A percentile compares a stretch with the other conserved stretches of the same genome.
phyloP scores from a whole-genome alignment of 805 yeast genomes.

The Brettanomyces anomalus region DNA sequence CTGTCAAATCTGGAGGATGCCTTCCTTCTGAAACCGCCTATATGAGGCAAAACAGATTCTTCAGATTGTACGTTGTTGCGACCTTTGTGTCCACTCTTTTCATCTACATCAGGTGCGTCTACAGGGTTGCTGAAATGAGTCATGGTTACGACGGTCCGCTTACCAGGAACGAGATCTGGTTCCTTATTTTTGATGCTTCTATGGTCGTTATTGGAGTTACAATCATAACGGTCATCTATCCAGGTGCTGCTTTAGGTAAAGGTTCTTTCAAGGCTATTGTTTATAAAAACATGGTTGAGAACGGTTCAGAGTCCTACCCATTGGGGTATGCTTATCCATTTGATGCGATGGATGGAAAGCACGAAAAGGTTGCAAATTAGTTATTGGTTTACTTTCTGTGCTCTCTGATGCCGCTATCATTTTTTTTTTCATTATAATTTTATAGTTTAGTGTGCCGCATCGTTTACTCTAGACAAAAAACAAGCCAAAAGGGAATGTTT shows the following conservation, averaged over 20 bases:
- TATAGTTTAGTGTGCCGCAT: too few relatives aligned
- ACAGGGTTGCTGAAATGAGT: conserved; percentile 59
- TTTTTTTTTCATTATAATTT: too few relatives aligned
- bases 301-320: conserved; percentile 27
- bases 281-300: conserved; percentile 31
- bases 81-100: conserved; percentile 18
- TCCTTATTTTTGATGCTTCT: conserved; percentile 48
- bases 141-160: conserved; percentile 66
- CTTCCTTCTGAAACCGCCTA: background rate
- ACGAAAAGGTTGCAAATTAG: too few relatives aligned
- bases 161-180: conserved; percentile 46
- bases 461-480: too few relatives aligned
- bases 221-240: conserved; percentile 46
- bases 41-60: background rate
- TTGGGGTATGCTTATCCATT: conserved; percentile 31
- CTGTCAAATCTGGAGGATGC: background rate
- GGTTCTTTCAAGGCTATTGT: conserved; percentile 17
- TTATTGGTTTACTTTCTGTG: too few relatives aligned
- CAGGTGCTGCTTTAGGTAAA: conserved; percentile 28
- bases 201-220: conserved; percentile 42
- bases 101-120: conserved; percentile 55
- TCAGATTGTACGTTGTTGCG: background rate
- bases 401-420: too few relatives aligned
- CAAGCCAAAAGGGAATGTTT: too few relatives aligned
- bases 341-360: too few relatives aligned